Evolutionary conservation across 1,139 yeast genomes (phyloP).

Genomic region (Geotrichum restrictum): DNA sequence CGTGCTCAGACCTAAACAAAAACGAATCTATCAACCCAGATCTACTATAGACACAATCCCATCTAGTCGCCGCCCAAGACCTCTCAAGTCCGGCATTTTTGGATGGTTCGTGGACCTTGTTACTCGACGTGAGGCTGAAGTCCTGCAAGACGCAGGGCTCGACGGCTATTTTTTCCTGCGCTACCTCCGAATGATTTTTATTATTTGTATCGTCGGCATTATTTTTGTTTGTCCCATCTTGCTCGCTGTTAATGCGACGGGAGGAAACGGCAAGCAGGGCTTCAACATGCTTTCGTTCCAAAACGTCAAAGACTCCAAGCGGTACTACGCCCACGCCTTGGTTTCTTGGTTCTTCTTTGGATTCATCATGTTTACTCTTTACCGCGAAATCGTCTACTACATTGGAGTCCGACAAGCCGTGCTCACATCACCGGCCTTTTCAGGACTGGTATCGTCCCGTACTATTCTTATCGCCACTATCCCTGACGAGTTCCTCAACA

Average conservation of each 20-base stretch:
- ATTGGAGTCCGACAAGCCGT: constrained; percentile 77
- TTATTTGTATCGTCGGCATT: constrained; percentile 60
- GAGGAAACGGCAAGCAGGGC: constrained; percentile 53
- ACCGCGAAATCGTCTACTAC: constrained; percentile 78
- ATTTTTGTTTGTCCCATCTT: constrained; percentile 69
- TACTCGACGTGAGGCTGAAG: constrained; percentile 57
- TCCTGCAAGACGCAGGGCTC: constrained; percentile 74
- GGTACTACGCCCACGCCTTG: constrained; percentile 84
- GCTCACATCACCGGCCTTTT: constrained; percentile 74
- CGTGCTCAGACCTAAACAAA: constrained; percentile 58
- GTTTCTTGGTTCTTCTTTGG: constrained; percentile 79
- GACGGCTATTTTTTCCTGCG: constrained; percentile 88
- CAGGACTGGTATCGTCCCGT: constrained; percentile 67
- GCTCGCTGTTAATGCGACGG: constrained; percentile 82
- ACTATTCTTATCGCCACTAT: constrained; percentile 78
- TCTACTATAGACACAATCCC: constrained; percentile 49
- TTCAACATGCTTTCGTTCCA: constrained; percentile 76
- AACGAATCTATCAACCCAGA: constrained; percentile 80
- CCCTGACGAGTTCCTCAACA: constrained; percentile 63
- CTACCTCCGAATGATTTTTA: constrained; percentile 61
- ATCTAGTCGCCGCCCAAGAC: constrained; percentile 40
- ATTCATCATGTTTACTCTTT: constrained; percentile 60
- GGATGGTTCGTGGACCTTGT: constrained; percentile 39
- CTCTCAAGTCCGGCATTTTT: constrained; percentile 34
- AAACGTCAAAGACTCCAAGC: constrained; percentile 57